Percentiles rank a stretch among this genome's conserved stretches.
phyloP scores from a whole-genome alignment of 1,139 yeast species.

The Candida pseudoviswanathii region DNA sequence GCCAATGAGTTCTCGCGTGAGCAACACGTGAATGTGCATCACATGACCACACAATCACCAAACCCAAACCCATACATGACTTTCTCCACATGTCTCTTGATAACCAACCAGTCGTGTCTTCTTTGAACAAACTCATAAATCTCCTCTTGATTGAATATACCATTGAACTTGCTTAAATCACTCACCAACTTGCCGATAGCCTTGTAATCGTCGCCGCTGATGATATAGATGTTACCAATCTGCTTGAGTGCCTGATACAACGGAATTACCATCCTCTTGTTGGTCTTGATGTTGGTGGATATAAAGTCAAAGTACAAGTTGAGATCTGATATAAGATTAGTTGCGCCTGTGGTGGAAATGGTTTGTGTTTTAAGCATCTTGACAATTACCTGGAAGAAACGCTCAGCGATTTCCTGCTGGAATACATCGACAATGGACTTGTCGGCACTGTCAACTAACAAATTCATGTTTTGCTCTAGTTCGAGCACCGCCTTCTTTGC shows the following conservation, averaged over 20 bases:
- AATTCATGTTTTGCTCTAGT: conserved; percentile 70
- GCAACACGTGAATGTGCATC: conserved; percentile 8
- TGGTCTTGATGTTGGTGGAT: conserved; percentile 52
- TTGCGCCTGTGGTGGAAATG: conserved; percentile 81
- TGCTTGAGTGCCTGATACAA: conserved; percentile 81
- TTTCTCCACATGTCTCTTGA: conserved; percentile 81
- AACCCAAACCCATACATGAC: conserved; percentile 92
- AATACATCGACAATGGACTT: conserved; percentile 87
- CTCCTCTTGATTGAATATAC: conserved; percentile 90
- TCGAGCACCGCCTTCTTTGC: conserved; percentile 64
- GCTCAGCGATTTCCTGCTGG: conserved; percentile 89
- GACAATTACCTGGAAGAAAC: conserved; percentile 77
- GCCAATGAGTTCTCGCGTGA: background rate
- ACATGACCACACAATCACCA: conserved; percentile 58
- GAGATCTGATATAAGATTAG: conserved; percentile 71
- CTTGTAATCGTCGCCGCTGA: conserved; percentile 75
- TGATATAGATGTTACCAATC: conserved; percentile 78
- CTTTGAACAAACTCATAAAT: conserved; percentile 89
- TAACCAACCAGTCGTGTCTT: conserved; percentile 81
- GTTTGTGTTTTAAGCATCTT: conserved; percentile 69
- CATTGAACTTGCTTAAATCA: conserved; percentile 84
- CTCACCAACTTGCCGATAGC: conserved; percentile 83
- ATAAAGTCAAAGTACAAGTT: conserved; percentile 78
- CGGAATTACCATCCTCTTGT: conserved; percentile 70
- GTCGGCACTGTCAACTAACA: conserved; percentile 83